A percentile compares a stretch with the other conserved stretches of the same genome.
phyloP scores from a whole-genome alignment of 2,329 filamentous ascomycete species.

The Pseudopithomyces maydicus region DNA sequence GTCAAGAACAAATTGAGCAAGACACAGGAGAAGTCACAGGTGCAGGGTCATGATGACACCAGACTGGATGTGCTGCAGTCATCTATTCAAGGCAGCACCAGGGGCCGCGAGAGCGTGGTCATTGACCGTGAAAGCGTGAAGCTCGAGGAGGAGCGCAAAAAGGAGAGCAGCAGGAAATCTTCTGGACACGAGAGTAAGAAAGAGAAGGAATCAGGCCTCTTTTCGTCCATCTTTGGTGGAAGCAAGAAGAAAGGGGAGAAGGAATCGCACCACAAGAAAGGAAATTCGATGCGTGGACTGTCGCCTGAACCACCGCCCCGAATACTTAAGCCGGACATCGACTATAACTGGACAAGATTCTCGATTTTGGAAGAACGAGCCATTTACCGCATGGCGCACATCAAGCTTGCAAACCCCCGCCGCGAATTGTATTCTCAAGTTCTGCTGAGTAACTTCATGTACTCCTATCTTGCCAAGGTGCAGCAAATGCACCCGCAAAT shows the following conservation, averaged over 20 bases:
- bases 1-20: conserved; percentile 71
- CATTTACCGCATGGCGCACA: conserved; percentile 98
- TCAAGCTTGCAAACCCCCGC: conserved; percentile 96
- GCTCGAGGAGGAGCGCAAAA: conserved; percentile 80
- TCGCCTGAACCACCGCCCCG: conserved; percentile 78
- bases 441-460: conserved; percentile 98
- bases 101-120: conserved; percentile 79
- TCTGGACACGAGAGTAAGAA: conserved; percentile 71
- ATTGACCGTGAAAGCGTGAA: conserved; percentile 79
- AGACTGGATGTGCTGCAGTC: conserved; percentile 85
- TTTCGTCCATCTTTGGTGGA: conserved; percentile 90
- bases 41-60: conserved; percentile 74
- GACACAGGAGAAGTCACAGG: conserved; percentile 56
- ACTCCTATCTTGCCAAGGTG: conserved; percentile 96
- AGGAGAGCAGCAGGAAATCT: conserved; percentile 75
- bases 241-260: conserved; percentile 85
- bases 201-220: conserved; percentile 85
- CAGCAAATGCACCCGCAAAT: conserved; percentile 98
- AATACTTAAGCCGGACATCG: conserved; percentile 80
- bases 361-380: conserved; percentile 94
- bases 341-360: conserved; percentile 96
- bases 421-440: conserved; percentile 93
- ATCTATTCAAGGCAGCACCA: conserved; percentile 72
- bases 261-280: conserved; percentile 75
- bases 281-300: conserved; percentile 69